A percentile compares a stretch with the other conserved stretches of the same genome.
These are phyloP conservation scores for Escovopsis sp. DNA, from an alignment of 2,329 filamentous ascomycete species.

Conservation along the genomic window DNA sequence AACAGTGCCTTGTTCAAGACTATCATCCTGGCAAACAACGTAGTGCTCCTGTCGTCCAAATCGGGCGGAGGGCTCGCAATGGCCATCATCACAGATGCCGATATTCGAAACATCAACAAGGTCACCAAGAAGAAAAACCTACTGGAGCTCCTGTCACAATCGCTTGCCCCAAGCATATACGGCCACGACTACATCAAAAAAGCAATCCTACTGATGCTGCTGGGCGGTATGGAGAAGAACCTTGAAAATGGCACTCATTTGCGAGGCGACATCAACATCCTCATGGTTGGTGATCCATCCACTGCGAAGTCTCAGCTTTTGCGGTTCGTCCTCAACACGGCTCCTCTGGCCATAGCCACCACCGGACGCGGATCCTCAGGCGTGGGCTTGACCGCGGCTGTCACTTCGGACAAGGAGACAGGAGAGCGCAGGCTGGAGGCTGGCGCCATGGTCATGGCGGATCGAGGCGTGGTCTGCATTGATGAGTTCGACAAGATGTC, in stretches of 20 bases:
- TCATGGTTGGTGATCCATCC: conserved; percentile 98
- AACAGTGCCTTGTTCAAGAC: conserved; percentile 94
- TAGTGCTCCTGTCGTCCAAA: conserved; percentile 89
- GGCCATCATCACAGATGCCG: conserved; percentile 83
- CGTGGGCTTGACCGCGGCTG: conserved; percentile 91
- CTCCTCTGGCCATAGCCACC: conserved; percentile 88
- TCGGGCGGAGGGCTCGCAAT: conserved; percentile 88
- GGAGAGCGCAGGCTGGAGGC: conserved; percentile 89
- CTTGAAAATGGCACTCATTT: conserved; percentile 95
- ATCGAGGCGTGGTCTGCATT: conserved; percentile 95
- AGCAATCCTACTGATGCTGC: conserved; percentile 84
- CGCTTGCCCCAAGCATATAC: conserved; percentile 88
- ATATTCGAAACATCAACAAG: conserved; percentile 98
- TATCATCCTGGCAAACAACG: conserved; percentile 81
- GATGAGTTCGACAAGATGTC: conserved; percentile 99
- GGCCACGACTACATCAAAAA: conserved; percentile 98
- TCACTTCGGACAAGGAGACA: conserved; percentile 94
- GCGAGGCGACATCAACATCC: conserved; percentile 95
- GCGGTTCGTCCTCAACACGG: conserved; percentile 93
- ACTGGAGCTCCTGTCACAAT: conserved; percentile 85
- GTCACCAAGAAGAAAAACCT: conserved; percentile 87
- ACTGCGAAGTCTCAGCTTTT: conserved; percentile 97
- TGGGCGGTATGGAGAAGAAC: conserved; percentile 97
- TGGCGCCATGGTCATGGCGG: conserved; percentile 95
- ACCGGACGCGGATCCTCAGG: conserved; percentile 94